Base-by-base conservation (phyloP, 257 asterid genomes). In the Capsicum chinense region DNA sequence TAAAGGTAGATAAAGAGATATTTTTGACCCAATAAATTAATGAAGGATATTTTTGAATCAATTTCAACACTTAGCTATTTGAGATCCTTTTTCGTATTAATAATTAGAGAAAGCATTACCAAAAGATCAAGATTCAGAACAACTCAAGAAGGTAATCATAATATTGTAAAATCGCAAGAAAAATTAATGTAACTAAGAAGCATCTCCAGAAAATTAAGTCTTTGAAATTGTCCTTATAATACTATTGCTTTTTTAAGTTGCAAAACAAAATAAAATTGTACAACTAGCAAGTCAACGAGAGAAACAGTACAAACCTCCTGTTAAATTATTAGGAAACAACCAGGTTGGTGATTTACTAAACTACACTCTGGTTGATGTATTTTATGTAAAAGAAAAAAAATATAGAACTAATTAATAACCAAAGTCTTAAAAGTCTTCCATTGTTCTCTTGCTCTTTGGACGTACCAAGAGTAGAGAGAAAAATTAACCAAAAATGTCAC, bases 401-500 rank as follows among this genome's bases (percentile, higher is more conserved):
- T 5, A 57, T 3, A 57, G 19, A 56, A 4, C n/a, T 44, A 44
- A 39, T 39, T 62, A n/a, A 33, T 13, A 66, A 17, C 74, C 47
- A 35, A 33, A 67, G 11, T 12, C 74, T 35, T 42, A 6, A 69
- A 69, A 69, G 79, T 69, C 56, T 69, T 69, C 48, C 15, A 69
- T 39, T 69, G 33, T 42, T 4, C 26, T 39, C 56, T 39, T 69
- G 79, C 33, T 42, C 56, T 69, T 69, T 68, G 78, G 54, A 39
- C 7, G 70, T 64, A 64, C 42, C 70, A 21, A 64, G 16, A 26
- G 0, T 11, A 54, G 50, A 67, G 21, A 62, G 17, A 35, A 67
- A 14, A 14, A 13, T 3, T 5, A 67, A 19, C 19, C 16, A 33
- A 52, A 62, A 12, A 88, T 88, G 92, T 69, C 85, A 60, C 88